Conservation (phyloP, 1,284 basidiomycete species). For the Moesziomyces globuligerus region DNA sequence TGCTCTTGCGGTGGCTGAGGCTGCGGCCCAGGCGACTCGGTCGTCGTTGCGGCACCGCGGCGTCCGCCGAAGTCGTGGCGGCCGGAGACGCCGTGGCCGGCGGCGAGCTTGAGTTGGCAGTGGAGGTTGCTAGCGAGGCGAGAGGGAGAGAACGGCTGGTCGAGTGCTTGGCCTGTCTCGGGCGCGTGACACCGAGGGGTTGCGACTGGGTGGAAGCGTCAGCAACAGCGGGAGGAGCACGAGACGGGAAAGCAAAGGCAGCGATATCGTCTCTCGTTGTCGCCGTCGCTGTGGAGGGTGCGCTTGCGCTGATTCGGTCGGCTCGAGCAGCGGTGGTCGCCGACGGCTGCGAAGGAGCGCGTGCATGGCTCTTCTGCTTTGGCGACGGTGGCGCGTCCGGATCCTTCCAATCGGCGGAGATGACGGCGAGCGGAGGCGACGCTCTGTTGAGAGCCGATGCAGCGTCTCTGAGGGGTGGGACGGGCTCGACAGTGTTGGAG, state of each 20-base stretch:
- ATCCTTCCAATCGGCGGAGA: slow-evolving; percentile 15
- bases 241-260: slow-evolving; percentile 27
- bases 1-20: slow-evolving; percentile 33
- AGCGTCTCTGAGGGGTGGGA: slow-evolving; percentile 16
- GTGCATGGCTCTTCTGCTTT: background rate
- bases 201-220: slow-evolving; percentile 8
- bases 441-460: background rate
- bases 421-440: slow-evolving; percentile 34
- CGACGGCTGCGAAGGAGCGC: too few relatives aligned
- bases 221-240: slow-evolving; percentile 7
- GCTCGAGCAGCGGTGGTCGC: too few relatives aligned
- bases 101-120: slow-evolving; percentile 4
- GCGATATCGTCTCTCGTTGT: slow-evolving; percentile 7
- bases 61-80: background rate
- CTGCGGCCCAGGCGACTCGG: slow-evolving; percentile 13
- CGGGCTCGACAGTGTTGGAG: slow-evolving; percentile 8
- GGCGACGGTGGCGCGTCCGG: background rate
- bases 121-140: slow-evolving; percentile 15
- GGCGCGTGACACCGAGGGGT: background rate
- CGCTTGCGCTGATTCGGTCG: too few relatives aligned
- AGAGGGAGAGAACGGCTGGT: slow-evolving; percentile 23
- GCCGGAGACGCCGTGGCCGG: slow-evolving; percentile 1
- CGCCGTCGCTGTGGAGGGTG: background rate
- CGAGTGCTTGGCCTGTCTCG: slow-evolving; percentile 20
- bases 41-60: slow-evolving; percentile 9